phyloP scores from a whole-genome alignment of 2,329 filamentous ascomycete genomes.

The Monosporascus sp. region DNA sequence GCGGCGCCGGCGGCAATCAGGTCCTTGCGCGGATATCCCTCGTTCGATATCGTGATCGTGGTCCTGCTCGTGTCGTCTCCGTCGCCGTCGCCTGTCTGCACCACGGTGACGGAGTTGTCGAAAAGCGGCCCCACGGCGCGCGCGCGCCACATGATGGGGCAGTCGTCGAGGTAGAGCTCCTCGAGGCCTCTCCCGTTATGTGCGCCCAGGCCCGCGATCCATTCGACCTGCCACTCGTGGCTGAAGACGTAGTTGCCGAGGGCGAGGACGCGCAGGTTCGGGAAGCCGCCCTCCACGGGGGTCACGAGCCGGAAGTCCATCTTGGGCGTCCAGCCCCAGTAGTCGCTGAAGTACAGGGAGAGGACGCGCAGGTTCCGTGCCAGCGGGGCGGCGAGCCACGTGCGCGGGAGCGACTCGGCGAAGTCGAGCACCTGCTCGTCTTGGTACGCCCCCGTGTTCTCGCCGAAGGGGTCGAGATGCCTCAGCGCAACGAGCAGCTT shows the following conservation, averaged over 20 bases:
- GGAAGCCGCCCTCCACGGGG: conserved; percentile 22
- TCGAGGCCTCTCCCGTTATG: conserved; percentile 23
- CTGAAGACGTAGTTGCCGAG: conserved; percentile 37
- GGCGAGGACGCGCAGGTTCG: conserved; percentile 32
- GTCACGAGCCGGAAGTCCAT: conserved; percentile 27
- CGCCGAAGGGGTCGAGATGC: too few relatives aligned
- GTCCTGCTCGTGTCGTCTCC: too few relatives aligned
- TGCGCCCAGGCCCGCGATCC: conserved; percentile 34
- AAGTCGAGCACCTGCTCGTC: conserved; percentile 13
- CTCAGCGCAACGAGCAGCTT: conserved; percentile 3
- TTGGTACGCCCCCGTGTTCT: too few relatives aligned
- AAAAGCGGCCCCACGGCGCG: neutral
- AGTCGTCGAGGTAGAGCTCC: conserved; percentile 38
- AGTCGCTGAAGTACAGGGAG: conserved; percentile 30
- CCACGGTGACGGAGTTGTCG: neutral
- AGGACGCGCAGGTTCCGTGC: conserved; percentile 27
- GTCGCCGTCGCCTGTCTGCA: neutral
- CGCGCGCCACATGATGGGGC: conserved; percentile 27
- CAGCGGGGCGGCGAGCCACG: conserved; percentile 17
- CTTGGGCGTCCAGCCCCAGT: conserved; percentile 36
- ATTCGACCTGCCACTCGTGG: conserved; percentile 41
- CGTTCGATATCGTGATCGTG: neutral
- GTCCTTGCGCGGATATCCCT: conserved; percentile 1
- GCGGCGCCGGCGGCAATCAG: too few relatives aligned
- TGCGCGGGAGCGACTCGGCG: conserved; percentile 9